Percentiles rank a stretch among this genome's conserved stretches.
phyloP scores from a whole-genome alignment of 1,284 basidiomycete species.

The Prillingera fragicola region DNA sequence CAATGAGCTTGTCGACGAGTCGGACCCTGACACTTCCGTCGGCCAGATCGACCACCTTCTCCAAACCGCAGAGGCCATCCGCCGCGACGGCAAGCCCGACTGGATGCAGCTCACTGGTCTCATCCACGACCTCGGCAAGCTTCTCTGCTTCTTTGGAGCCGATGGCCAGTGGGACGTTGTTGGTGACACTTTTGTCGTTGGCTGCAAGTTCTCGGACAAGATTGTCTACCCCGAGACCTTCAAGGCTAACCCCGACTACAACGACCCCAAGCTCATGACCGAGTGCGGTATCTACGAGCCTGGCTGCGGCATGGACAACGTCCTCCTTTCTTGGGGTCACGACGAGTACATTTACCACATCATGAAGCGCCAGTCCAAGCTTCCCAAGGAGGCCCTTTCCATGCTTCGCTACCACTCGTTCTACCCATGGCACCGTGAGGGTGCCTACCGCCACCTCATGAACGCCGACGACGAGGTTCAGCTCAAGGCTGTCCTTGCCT shows the following conservation, averaged over 20 bases:
- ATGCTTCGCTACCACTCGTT: conserved; percentile 95
- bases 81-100: conserved; percentile 73
- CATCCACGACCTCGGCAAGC: conserved; percentile 74
- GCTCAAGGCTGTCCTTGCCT: conserved; percentile 38
- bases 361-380: conserved; percentile 35
- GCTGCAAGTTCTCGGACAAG: conserved; percentile 66
- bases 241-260: conserved; percentile 63
- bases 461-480: conserved; percentile 54
- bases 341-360: conserved; percentile 55
- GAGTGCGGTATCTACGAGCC: conserved; percentile 72
- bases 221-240: conserved; percentile 77
- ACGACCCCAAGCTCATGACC: conserved; percentile 65
- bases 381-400: conserved; percentile 73
- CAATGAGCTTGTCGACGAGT: conserved; percentile 80
- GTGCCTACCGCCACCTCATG: conserved; percentile 71
- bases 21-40: conserved; percentile 54
- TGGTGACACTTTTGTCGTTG: conserved; percentile 77
- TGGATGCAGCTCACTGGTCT: conserved; percentile 74
- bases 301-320: conserved; percentile 77
- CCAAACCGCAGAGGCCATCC: conserved; percentile 86
- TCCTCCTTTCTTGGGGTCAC: conserved; percentile 84
- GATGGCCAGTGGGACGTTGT: conserved; percentile 85
- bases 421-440: conserved; percentile 89
- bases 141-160: conserved; percentile 67
- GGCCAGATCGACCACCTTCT: conserved; percentile 86